Base-by-base conservation (phyloP, 257 asterid species). In the Lantana camara region DNA sequence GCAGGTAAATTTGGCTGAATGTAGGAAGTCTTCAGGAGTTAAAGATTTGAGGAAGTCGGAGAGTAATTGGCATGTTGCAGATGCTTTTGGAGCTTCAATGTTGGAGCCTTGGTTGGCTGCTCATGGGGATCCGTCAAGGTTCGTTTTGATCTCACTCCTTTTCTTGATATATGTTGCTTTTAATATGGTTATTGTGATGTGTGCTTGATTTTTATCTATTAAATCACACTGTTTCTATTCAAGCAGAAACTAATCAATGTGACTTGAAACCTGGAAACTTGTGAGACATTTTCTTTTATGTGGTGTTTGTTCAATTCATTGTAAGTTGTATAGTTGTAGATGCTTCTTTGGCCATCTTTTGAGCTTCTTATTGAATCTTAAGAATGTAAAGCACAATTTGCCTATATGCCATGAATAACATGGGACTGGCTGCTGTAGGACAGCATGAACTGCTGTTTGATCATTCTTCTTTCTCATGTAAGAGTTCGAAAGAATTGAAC, bases 71-170 rank as follows among this genome's bases (percentile, higher is more conserved):
- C 91, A 75, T 60, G 70, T 90, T 75, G 81, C 87, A 0, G 95
- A 90, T 67, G 95, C 91, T 1, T 87, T 90, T 63, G 95, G 96
- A 49, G 92, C 95, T 45, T 86, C 95, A 16, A 68, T 86, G 90
- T 88, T 83, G 46, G 96, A 89, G 76, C 96, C 96, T 14, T 89
- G 96, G 96, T 73, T 89, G 85, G 90, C 95, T 78, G 90, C 96
- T 41, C 96, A 89, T 71, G 96, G 88, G 50, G 96, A 89, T 82
- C 95, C 96, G 4, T 86, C 90, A 29, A 86, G 96, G 96, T 89
- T 63, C 53, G 82, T 60, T 62, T 52, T 53, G 41, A 19, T 61
- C 46, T 56, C 20, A 8, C 32, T 49, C 9, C n/a, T 64, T 74
- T 51, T 47, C 13, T 55, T 17, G 32, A 30, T 68, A 37, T 47